Conservation (phyloP, 2,329 filamentous ascomycete species). For the Beauveria sp. region DNA sequence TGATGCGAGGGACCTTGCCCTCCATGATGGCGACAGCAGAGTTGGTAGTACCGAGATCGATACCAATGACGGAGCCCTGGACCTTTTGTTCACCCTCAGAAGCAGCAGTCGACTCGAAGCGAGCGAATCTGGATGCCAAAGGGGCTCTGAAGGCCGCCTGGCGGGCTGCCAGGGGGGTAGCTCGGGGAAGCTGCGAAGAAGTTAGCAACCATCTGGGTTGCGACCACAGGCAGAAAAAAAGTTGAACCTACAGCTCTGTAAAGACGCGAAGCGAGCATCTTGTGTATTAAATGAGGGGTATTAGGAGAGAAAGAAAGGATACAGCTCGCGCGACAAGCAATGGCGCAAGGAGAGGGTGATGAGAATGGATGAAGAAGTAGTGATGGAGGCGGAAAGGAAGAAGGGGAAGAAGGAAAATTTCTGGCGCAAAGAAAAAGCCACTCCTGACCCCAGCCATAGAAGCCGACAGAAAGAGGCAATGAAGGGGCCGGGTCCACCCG, state of each 20-base stretch:
- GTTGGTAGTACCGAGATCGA: slow-evolving; percentile 97
- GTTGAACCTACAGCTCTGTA: slow-evolving; percentile 62
- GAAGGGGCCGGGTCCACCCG: slow-evolving; percentile 20
- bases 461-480: slow-evolving; percentile 35
- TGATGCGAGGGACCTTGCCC: slow-evolving; percentile 90
- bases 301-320: slow-evolving; percentile 24
- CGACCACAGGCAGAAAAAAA: slow-evolving; percentile 3
- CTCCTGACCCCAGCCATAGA: slow-evolving; percentile 29
- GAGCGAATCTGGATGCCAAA: slow-evolving; percentile 64
- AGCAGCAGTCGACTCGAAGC: slow-evolving; percentile 61
- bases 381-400: slow-evolving; percentile 15
- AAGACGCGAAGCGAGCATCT: slow-evolving; percentile 66
- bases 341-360: slow-evolving; percentile 17
- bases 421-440: slow-evolving; percentile 28
- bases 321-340: slow-evolving; percentile 20
- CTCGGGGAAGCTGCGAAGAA: slow-evolving; percentile 62
- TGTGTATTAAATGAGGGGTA: slow-evolving; percentile 33
- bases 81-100: slow-evolving; percentile 63
- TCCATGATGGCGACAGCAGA: slow-evolving; percentile 97
- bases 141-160: slow-evolving; percentile 62
- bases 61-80: slow-evolving; percentile 93
- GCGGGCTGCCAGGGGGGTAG: slow-evolving; percentile 60
- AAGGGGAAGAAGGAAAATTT: slow-evolving; percentile 27
- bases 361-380: slow-evolving; percentile 19
- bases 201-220: slow-evolving; percentile 11